phyloP scores from a whole-genome alignment of 805 yeast species.

The Saccharomyces kudriavzevii region DNA sequence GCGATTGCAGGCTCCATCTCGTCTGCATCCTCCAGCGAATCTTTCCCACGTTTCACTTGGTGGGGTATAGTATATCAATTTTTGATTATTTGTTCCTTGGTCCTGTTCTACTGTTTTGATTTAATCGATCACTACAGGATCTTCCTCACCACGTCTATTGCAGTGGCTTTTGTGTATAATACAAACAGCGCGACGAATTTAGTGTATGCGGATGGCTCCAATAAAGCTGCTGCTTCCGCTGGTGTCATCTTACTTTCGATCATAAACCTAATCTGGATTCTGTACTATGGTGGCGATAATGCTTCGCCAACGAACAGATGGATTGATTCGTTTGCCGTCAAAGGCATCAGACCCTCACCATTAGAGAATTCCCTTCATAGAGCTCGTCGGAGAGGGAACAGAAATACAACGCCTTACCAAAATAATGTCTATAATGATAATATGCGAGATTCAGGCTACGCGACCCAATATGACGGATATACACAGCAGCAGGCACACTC shows the following conservation, averaged over 20 bases:
- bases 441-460: slow-evolving; percentile 2
- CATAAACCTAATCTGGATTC: slow-evolving; percentile 74
- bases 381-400: slow-evolving; percentile 18
- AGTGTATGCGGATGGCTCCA: slow-evolving; percentile 59
- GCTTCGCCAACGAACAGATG: slow-evolving; percentile 80
- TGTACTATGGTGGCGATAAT: slow-evolving; percentile 85
- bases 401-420: neutral
- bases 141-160: slow-evolving; percentile 33
- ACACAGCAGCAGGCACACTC: slow-evolving; percentile 9
- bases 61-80: slow-evolving; percentile 89
- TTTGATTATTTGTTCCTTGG: slow-evolving; percentile 44
- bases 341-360: slow-evolving; percentile 36
- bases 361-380: slow-evolving; percentile 21
- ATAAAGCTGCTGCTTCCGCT: slow-evolving; percentile 81
- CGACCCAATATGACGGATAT: neutral
- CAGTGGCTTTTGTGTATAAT: slow-evolving; percentile 74
- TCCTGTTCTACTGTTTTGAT: slow-evolving; percentile 50
- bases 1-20: slow-evolving; percentile 83
- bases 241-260: slow-evolving; percentile 81
- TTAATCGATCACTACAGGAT: slow-evolving; percentile 61
- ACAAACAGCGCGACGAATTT: slow-evolving; percentile 76
- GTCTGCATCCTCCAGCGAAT: slow-evolving; percentile 31
- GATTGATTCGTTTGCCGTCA: slow-evolving; percentile 72
- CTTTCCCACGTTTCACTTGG: slow-evolving; percentile 85
- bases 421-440: slow-evolving; percentile 5